Base-by-base conservation (phyloP, 257 asterid genomes). In the Paraleonurus japonicus region DNA sequence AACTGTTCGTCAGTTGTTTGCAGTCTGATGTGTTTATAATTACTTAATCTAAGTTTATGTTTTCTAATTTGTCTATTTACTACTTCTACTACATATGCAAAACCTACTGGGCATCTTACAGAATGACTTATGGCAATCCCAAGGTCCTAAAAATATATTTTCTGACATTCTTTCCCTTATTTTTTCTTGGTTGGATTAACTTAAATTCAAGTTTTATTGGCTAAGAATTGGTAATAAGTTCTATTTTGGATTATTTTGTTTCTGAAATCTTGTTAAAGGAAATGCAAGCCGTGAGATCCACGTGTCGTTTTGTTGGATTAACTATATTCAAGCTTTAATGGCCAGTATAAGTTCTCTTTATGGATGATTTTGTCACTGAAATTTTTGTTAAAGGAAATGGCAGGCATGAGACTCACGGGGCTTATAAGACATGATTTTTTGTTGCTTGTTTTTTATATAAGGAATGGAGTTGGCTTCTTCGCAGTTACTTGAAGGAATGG, bases 401-500 rank as follows among this genome's bases (percentile, higher is more conserved):
- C 23, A 50, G 24, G 57, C 11, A 1, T 17, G 57, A 50, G 57
- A 50, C 57, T 1, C 4, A 17, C 24, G 24, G 24, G 24, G 17
- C 57, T 7, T 17, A 50, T 16, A 17, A 13, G 19, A 43, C 51
- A 43, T 43, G 19, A n/a, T 43, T 13, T 43, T 41, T 43, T 43
- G 51, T 13, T 43, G 7, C 7, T 43, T 13, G 6, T 43, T 13
- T 43, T 43, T 43, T 43, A 43, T 13, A 13, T 43, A 43, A 43
- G 51, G 51, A 41, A 12, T 17, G 26, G 61, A 37, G 65, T 60
- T 65, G 65, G 61, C 61, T 19, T 16, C 22, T 76, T 37, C 69
- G 13, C 17, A 24, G 67, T 47, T 69, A 15, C 16, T 63, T 27
- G 65, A 27, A 26, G 43, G 43, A 61, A 7, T 37, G 33, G 35